phyloP scores from a whole-genome alignment of 2,329 filamentous ascomycete species.

The Dichotomopilus funicola region DNA sequence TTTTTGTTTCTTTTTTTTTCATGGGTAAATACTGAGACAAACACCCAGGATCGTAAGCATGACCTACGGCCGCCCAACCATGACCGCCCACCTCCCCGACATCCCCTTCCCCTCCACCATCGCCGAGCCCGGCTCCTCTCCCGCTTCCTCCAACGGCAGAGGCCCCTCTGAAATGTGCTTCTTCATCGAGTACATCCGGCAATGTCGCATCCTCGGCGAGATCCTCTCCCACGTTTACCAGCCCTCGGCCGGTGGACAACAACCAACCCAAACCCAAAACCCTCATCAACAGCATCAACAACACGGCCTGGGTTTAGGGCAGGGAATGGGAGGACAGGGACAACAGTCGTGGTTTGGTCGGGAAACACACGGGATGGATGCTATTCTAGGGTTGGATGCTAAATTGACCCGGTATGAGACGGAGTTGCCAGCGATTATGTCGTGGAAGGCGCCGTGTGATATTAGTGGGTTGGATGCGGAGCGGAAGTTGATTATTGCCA shows the following conservation, averaged over 20 bases:
- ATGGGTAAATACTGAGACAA: neutral
- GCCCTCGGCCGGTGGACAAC: neutral
- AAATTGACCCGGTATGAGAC: constrained; percentile 18
- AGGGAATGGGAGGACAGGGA: too few species aligned
- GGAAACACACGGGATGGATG: constrained; percentile 15
- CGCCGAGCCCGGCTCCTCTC: neutral
- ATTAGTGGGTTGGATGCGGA: constrained; percentile 10
- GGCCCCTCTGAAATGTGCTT: constrained; percentile 14
- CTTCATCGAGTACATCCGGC: constrained; percentile 16
- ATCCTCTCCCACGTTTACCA: constrained; percentile 20
- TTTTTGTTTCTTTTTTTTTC: neutral
- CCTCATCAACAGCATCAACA: too few species aligned
- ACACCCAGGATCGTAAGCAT: constrained; percentile 23
- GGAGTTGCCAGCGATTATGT: constrained; percentile 12
- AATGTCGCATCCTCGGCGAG: constrained; percentile 17
- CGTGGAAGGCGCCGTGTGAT: constrained; percentile 15
- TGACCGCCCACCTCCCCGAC: constrained; percentile 22
- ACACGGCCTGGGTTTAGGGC: too few species aligned
- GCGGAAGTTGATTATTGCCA: constrained; percentile 6
- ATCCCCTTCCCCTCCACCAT: constrained; percentile 7
- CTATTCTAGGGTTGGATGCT: constrained; percentile 17
- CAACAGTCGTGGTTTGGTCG: neutral
- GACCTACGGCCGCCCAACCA: constrained; percentile 25
- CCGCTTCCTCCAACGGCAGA: too few species aligned
- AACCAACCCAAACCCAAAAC: too few species aligned